Percentiles rank a stretch among this genome's conserved stretches.
Evolutionary conservation across 1,139 yeast genomes (phyloP).

Genomic region (Sugiyamaella sp.): DNA sequence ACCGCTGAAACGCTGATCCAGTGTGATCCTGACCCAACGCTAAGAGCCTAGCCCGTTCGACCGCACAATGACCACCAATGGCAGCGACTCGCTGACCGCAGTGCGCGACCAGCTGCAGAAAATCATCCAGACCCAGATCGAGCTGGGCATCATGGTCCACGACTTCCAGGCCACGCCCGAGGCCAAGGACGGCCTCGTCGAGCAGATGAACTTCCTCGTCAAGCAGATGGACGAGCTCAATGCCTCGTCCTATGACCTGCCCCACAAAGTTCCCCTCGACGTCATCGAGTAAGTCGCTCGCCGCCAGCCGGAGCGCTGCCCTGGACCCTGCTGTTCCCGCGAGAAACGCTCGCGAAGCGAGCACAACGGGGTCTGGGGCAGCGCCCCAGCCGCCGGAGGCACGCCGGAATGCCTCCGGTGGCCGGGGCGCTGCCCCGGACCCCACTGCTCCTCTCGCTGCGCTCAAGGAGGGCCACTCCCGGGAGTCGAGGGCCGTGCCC

Average conservation of each 20-base stretch:
- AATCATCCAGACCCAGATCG: constrained; percentile 82
- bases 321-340: too few relatives aligned
- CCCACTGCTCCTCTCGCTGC: too few relatives aligned
- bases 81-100: constrained; percentile 41
- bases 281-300: constrained; percentile 35
- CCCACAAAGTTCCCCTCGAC: constrained; percentile 38
- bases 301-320: too few relatives aligned
- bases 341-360: too few relatives aligned
- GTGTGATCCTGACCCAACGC: too few relatives aligned
- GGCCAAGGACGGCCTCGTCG: constrained; percentile 57
- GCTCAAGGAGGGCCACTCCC: too few relatives aligned
- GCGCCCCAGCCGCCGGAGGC: too few relatives aligned
- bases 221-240: constrained; percentile 27
- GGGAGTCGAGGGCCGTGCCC: too few relatives aligned
- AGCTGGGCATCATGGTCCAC: constrained; percentile 87
- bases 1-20: background rate
- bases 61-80: constrained; percentile 23
- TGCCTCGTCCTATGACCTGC: constrained; percentile 27
- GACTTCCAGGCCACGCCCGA: constrained; percentile 87
- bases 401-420: too few relatives aligned
- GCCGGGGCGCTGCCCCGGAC: too few relatives aligned
- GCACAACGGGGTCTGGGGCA: too few relatives aligned
- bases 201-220: constrained; percentile 34
- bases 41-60: background rate
- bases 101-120: constrained; percentile 65